Evolutionary conservation across 768 basidiomycete species (phyloP).

Genomic region (Russula dissimulans): DNA sequence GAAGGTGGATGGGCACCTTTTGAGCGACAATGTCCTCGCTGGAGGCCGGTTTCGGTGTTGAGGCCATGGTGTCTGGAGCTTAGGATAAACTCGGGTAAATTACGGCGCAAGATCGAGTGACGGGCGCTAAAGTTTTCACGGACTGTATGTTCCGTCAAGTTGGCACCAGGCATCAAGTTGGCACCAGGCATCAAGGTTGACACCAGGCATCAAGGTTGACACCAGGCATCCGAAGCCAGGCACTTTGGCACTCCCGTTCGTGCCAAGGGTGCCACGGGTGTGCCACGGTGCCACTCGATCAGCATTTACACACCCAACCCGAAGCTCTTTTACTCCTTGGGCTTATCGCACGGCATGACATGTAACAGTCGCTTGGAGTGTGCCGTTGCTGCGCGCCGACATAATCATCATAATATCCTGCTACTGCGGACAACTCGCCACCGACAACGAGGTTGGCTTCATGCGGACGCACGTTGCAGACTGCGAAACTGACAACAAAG

Average conservation of each 20-base stretch:
- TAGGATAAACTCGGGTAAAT: conserved; percentile 11
- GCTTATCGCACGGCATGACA: not conserved
- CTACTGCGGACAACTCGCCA: not conserved
- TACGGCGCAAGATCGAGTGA: not conserved
- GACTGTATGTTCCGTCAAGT: too few species aligned
- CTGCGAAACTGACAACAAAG: not conserved
- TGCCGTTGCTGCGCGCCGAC: not conserved
- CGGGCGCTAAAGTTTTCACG: not conserved
- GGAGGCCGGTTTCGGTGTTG: conserved; percentile 44
- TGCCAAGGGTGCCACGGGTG: not conserved
- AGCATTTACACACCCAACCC: too few species aligned
- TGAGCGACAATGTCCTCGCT: conserved; percentile 87
- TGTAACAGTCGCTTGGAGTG: not conserved
- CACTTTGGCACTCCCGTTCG: not conserved
- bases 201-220: not conserved
- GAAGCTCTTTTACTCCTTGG: too few species aligned
- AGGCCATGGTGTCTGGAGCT: conserved; percentile 31
- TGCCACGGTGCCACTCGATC: not conserved
- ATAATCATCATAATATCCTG: not conserved
- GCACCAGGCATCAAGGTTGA: not conserved
- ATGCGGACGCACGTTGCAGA: not conserved
- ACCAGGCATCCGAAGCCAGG: not conserved
- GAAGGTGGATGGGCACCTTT: conserved; percentile 47
- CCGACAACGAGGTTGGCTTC: too few species aligned
- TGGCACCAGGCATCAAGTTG: not conserved